Base-by-base conservation (phyloP, 202 grass and related monocot genomes). In the Tripidium arundinaceum region DNA sequence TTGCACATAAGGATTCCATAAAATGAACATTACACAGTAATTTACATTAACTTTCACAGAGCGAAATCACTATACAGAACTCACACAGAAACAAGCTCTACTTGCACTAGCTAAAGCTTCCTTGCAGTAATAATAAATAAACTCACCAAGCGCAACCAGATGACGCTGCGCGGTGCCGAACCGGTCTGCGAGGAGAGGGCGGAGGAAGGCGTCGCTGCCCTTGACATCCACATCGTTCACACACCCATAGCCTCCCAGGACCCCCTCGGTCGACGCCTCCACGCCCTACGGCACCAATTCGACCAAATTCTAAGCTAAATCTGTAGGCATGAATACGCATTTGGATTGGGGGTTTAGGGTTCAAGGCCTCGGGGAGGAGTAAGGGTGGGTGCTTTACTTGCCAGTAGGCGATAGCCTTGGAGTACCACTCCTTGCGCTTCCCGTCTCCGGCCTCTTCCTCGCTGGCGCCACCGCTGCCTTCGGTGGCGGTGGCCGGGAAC, bases 341-440 rank as follows among this genome's bases (percentile, higher is more conserved):
- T 22, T 22, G 24, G 71, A 83, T 75, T 49, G 65, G 78, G 59
- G 79, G 74, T 79, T 83, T 79, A 89, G 87, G 87, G 87, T 86
- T 83, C 85, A 79, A 18, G 40, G 59, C 18, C 42, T n/a, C 26
- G 15, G 5, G n/a, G 18, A n/a, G 25, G 42, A 52, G 45, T 0
- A 18, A 8, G 42, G 64, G 77, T 12, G 72, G 11, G 60, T 18
- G 27, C 64, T 64, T 95, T 91, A 99, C 96, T 86, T 95, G 84
- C 96, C 96, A 99, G 84, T 99, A 99, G 87, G 88, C 72, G 92
- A 99, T 96, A 67, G 86, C 96, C 81, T 96, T 96, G 65, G 80
- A 89, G 77, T 99, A 99, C 96, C 96, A 99, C 41, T 91, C 90
- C 37, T 75, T 45, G 36, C 93, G 88, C 45, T 91, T 96, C 38